phyloP scores from a whole-genome alignment of 176 grass and related monocot genomes.

The Rhynchospora tenuis region DNA sequence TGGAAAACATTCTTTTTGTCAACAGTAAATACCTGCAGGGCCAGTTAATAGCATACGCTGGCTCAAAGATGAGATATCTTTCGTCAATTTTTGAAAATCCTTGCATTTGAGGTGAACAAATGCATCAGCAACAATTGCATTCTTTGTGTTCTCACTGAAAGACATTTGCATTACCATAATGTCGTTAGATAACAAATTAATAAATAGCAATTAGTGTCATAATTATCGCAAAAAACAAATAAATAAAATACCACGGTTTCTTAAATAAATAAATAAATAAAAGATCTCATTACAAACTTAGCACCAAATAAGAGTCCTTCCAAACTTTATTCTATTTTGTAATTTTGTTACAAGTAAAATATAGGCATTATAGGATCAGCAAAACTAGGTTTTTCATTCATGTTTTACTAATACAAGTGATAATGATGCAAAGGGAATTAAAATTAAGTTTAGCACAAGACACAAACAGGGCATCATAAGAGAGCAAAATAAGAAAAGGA shows the following conservation, averaged over 20 bases:
- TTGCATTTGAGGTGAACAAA: slow-evolving; percentile 90
- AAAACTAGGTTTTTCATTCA: background rate
- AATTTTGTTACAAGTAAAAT: background rate
- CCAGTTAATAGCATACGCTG: slow-evolving; percentile 85
- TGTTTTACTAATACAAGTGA: background rate
- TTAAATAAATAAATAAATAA: background rate
- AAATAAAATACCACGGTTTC: background rate
- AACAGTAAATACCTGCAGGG: slow-evolving; percentile 54
- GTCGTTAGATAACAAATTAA: background rate
- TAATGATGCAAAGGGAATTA: background rate
- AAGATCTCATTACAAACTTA: background rate
- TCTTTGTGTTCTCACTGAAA: slow-evolving; percentile 80
- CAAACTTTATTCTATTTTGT: background rate
- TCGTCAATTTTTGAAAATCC: slow-evolving; percentile 58
- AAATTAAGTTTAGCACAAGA: background rate
- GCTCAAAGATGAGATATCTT: slow-evolving; percentile 82
- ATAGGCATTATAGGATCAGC: background rate
- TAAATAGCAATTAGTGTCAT: background rate
- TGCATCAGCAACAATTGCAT: slow-evolving; percentile 61
- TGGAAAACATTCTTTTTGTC: slow-evolving; percentile 5
- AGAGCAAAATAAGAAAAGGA: background rate
- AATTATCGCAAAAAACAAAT: background rate
- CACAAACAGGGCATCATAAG: background rate
- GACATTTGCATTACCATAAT: slow-evolving; percentile 31
- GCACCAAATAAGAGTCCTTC: slow-evolving; percentile 2